A percentile compares a stretch with the other conserved stretches of the same genome.
These are phyloP conservation scores for Ormosia emarginata DNA, from an alignment of 306 rosid species.

Conservation along the genomic window DNA sequence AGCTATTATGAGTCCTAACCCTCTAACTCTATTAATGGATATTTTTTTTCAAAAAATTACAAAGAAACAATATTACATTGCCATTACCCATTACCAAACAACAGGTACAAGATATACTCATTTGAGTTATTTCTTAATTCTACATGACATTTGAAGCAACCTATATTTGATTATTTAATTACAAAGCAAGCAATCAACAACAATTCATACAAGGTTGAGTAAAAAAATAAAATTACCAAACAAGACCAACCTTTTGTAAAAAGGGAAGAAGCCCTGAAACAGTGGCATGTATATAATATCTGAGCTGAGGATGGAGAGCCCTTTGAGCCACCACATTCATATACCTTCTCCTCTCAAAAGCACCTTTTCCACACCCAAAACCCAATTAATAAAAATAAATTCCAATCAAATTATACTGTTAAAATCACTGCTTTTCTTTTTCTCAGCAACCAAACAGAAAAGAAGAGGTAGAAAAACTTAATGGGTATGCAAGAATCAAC, in stretches of 20 bases:
- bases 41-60: not conserved
- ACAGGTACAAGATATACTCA: not conserved
- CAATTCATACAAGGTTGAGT: not conserved
- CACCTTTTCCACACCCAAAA: slow-evolving; percentile 47
- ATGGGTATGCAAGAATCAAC: slow-evolving; percentile 34
- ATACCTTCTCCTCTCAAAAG: slow-evolving; percentile 85
- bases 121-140: not conserved
- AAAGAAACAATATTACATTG: not conserved
- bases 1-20: not conserved
- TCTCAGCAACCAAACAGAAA: slow-evolving; percentile 20
- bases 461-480: not conserved
- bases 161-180: slow-evolving; percentile 13
- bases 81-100: not conserved
- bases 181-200: slow-evolving; percentile 12
- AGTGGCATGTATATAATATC: slow-evolving; percentile 75
- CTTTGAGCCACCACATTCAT: slow-evolving; percentile 84
- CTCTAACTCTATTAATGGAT: not conserved
- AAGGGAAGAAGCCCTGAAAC: slow-evolving; percentile 73
- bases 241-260: slow-evolving; percentile 56
- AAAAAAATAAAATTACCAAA: not conserved
- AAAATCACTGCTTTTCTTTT: not conserved
- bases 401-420: not conserved
- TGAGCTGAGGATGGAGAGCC: slow-evolving; percentile 80
- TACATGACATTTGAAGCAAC: not conserved
- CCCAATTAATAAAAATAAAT: not conserved